Conservation (phyloP, 169 alveolate genomes). For the Eimeria falciformis region DNA sequence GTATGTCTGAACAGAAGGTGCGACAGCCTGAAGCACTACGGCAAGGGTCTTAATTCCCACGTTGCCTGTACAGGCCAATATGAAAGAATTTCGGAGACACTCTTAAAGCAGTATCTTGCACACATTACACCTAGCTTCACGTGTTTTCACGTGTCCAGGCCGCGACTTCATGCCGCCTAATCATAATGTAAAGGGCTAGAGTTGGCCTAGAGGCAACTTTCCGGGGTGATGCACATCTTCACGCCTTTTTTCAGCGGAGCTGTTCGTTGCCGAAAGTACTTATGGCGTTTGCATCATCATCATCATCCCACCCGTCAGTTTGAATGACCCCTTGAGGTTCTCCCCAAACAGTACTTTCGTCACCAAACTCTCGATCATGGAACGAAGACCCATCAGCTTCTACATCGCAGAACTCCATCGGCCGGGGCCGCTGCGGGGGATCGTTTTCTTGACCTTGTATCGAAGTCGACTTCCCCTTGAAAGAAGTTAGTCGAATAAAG, state of each 20-base stretch:
- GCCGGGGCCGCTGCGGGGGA: constrained; percentile 8
- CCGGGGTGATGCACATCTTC: constrained; percentile 1
- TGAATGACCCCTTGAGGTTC: constrained; percentile 47
- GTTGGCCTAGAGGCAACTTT: not conserved
- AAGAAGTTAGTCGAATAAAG: constrained; percentile 45
- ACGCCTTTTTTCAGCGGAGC: not conserved
- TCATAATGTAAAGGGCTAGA: not conserved
- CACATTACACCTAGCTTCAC: no score
- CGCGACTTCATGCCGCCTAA: no score
- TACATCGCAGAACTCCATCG: constrained; percentile 52
- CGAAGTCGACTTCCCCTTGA: constrained; percentile 8
- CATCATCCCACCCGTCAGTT: constrained; percentile 43
- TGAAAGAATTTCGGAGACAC: no score
- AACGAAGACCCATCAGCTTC: constrained; percentile 1
- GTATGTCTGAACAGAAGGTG: no score
- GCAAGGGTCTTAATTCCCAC: no score
- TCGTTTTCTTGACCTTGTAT: not conserved
- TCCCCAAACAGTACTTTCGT: constrained; percentile 14
- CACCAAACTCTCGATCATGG: not conserved
- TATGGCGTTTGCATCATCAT: not conserved
- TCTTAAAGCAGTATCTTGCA: no score
- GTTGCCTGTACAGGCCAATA: no score
- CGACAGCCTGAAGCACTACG: no score
- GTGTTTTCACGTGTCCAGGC: no score
- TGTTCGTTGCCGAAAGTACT: not conserved